Base-by-base conservation (phyloP, 108 stramenopile genomes). In the Pseudonitzschia multistriata region DNA sequence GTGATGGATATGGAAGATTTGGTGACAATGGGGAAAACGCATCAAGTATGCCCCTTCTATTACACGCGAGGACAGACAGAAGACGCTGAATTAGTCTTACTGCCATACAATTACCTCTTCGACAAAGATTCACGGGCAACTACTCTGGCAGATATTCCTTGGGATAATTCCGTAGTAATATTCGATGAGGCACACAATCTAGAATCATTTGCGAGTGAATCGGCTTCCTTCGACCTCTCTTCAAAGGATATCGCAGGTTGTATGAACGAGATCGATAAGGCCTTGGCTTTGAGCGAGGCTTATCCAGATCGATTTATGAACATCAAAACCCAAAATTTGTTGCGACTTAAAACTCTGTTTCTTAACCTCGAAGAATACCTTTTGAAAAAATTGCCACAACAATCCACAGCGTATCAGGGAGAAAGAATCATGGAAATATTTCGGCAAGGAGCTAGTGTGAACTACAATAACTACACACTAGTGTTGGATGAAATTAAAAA, bases 161-260 rank as follows among this genome's bases (percentile, higher is more conserved):
- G 96, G 91, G 71, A 79, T 30, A 85, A 95, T 76, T 57, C 97
- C 0, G 80, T 99, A 19, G 77, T 99, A 0, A 96, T 99, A 35
- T 93, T 99, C 67, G 99, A 99, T 74, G 99, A 99, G 79, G 98
- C 97, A 0, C 99, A 99, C 84, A 99, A 99, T 68, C 69, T 99
- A n/a, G 99, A 98, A 74, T 82, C 85, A 17, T 96, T 97, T 78
- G 97, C 97, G 5, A 83, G 88, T 53, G 97, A 98, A 11, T 85
- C 92, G 11, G 91, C 97, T 22, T 96, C 94, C 28, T 97, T 98
- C 80, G 94, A 96, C 67, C 64, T 99, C 22, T 81, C 83, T 13
- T 85, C 86, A 42, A 71, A 70, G 17, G 94, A 97, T 71, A 73
- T 97, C 29, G 96, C 90, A 0, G 88, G 88, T 14, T 94, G 92